Evolutionary conservation across 306 rosid genomes (phyloP).

Genomic region (Cucumis hystrix): DNA sequence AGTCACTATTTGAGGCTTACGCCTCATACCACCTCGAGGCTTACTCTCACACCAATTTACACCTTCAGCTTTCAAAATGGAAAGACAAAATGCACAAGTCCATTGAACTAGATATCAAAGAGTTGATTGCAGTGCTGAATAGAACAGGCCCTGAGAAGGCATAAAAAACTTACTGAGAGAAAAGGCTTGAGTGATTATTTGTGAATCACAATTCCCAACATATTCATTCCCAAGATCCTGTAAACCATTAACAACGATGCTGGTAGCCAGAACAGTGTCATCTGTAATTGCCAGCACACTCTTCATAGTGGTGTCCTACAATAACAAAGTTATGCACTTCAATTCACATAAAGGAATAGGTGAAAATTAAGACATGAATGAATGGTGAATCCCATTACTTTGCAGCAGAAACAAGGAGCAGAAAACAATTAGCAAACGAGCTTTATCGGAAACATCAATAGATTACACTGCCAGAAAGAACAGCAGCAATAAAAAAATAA

Average conservation of each 20-base stretch:
- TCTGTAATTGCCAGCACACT: neutral
- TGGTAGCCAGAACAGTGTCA: neutral
- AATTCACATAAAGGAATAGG: neutral
- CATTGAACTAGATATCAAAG: neutral
- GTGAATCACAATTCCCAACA: neutral
- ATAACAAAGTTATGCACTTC: neutral
- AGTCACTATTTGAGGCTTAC: no score
- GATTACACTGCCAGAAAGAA: neutral
- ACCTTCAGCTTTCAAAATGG: neutral
- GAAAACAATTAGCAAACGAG: neutral
- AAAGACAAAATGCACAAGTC: neutral
- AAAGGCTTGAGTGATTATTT: constrained; percentile 11
- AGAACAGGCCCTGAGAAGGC: neutral
- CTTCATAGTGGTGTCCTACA: neutral
- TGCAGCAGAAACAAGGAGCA: neutral
- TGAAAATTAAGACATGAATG: neutral
- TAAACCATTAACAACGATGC: neutral
- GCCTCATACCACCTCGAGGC: no score
- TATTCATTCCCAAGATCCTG: constrained; percentile 5
- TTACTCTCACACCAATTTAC: neutral
- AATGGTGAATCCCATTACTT: neutral
- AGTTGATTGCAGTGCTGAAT: no score
- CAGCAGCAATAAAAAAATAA: neutral
- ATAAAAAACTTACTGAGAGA: constrained; percentile 1
- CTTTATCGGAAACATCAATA: neutral